Evolutionary conservation across 2,329 filamentous ascomycete species (phyloP), one percentile per base, ranked within the genome.

Genomic region (Coniella lustricola): DNA sequence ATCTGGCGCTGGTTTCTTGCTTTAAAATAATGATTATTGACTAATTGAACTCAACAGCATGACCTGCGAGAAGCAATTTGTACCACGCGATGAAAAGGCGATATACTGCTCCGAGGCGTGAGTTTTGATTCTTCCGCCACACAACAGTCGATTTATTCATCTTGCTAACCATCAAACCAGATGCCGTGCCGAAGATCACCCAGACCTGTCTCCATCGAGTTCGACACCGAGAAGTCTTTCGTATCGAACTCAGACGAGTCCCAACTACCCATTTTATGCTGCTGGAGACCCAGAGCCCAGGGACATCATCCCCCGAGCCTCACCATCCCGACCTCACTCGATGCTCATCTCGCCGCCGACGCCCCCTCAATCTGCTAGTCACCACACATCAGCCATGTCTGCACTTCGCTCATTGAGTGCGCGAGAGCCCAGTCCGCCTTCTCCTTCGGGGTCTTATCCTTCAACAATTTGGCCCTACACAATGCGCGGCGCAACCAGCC

Each of bases 1-100:
- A n/a, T n/a, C n/a, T n/a, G n/a, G n/a, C n/a, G n/a, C n/a, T n/a
- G n/a, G n/a, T n/a, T n/a, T n/a, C 13, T 3, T 4, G 14, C n/a
- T 17, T 18, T 46, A 31, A 46, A 25, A 40, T 39, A 42, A 33
- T 47, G 22, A 46, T 54, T 45, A 14, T 43, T 33, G 53, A 59
- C 64, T 66, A 54, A 64, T 58, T 48, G 56, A 44, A 54, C 50
- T 35, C 51, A 44, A 39, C 57, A 84, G 80, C 64, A 83, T 82
- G 79, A 76, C 73, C 9, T 84, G 80, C 63, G 80, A 83, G 62
- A 83, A 82, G 66, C 79, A 83, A 64, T 83, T 83, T 61, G 64
- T 80, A 20, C 73, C 78, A 43, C 68, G 73, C 35, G 75, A 79
- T 59, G 77, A 77, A 56, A 75, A 70, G 53, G 70, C 72, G 52